Base-by-base conservation (phyloP, 352 stramenopile genomes). In the Phytophthora fragariaefolia region DNA sequence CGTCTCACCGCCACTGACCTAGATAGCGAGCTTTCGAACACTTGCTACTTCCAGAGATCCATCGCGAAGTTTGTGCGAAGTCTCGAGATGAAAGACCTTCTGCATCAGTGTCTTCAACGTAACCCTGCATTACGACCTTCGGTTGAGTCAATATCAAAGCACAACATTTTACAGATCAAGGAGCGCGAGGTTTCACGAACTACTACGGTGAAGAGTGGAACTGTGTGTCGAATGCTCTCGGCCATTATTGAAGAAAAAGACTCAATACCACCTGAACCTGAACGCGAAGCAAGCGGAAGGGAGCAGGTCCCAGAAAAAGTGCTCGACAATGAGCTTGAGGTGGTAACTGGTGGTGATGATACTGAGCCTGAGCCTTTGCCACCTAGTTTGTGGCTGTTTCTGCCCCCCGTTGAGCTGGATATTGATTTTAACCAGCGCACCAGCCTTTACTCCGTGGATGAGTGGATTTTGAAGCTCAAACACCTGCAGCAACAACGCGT, bases 351-450 rank as follows among this genome's bases (percentile, higher is more conserved):
- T 15, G 4, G 6, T 18, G 57, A 73, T 15, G 36, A 59, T 17
- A 46, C 15, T 32, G 17, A 30, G 30, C 51, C 42, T 3, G 80
- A 90, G 27, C 42, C 53, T 15, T 55, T 76, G 6, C 81, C 81
- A 9, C 83, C 83, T 5, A 89, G 73, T 66, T 62, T 92, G 13
- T 92, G 83, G 80, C 67, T 92, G 6, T 85, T 92, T 30, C 53
- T 90, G 15, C 79, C 83, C 1, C 83, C 83, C 0, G 28, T 58
- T 1, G 81, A 82, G 18, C 65, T 87, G 12, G 58, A 66, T 6
- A 34, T 87, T 1, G 67, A 75, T 17, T 61, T 65, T 2, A 57
- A 40, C 5, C 24, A 66, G n/a, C 48, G 52, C 10, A 43, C 45
- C 1, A 74, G 64, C 27, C 72, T 69, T 4, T 79, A 72, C 26